phyloP scores from a whole-genome alignment of 2,329 filamentous ascomycete genomes.

The Xylaria arbuscula region DNA sequence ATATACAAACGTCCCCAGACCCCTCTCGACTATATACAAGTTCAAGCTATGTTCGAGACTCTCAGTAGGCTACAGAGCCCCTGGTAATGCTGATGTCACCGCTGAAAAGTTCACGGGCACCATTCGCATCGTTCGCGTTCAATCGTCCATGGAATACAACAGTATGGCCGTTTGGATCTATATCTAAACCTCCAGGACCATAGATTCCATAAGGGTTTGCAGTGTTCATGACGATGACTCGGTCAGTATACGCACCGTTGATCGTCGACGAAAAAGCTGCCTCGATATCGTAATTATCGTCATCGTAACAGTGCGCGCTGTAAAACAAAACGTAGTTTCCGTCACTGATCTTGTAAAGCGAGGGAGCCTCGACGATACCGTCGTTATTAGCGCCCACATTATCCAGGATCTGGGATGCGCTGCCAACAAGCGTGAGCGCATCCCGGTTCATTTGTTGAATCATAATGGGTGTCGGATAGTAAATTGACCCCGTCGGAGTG shows the following conservation, averaged over 20 bases:
- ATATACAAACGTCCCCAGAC: neutral
- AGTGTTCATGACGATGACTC: slow-evolving; percentile 45
- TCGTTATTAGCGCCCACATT: slow-evolving; percentile 44
- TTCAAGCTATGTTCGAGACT: neutral
- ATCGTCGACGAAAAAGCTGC: slow-evolving; percentile 47
- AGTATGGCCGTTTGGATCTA: slow-evolving; percentile 44
- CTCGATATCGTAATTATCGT: slow-evolving; percentile 48
- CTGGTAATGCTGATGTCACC: slow-evolving; percentile 40
- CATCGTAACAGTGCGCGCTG: slow-evolving; percentile 46
- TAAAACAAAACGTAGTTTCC: slow-evolving; percentile 47
- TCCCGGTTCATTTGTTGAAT: slow-evolving; percentile 46
- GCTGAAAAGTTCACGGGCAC: slow-evolving; percentile 41
- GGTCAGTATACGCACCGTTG: slow-evolving; percentile 43
- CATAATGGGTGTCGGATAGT: slow-evolving; percentile 43
- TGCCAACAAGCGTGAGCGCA: slow-evolving; percentile 40
- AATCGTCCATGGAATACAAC: slow-evolving; percentile 46
- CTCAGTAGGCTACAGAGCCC: slow-evolving; percentile 10
- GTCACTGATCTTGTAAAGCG: slow-evolving; percentile 44
- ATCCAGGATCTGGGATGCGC: slow-evolving; percentile 44
- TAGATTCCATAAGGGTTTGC: slow-evolving; percentile 42
- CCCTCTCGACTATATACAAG: neutral
- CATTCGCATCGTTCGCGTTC: slow-evolving; percentile 34
- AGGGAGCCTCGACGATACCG: slow-evolving; percentile 47
- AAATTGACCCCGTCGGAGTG: slow-evolving; percentile 31
- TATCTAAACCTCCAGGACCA: slow-evolving; percentile 45